A percentile compares a stretch with the other conserved stretches of the same genome.
phyloP scores from a whole-genome alignment of 2,329 filamentous ascomycete species.

The Epichloe aotearoae region DNA sequence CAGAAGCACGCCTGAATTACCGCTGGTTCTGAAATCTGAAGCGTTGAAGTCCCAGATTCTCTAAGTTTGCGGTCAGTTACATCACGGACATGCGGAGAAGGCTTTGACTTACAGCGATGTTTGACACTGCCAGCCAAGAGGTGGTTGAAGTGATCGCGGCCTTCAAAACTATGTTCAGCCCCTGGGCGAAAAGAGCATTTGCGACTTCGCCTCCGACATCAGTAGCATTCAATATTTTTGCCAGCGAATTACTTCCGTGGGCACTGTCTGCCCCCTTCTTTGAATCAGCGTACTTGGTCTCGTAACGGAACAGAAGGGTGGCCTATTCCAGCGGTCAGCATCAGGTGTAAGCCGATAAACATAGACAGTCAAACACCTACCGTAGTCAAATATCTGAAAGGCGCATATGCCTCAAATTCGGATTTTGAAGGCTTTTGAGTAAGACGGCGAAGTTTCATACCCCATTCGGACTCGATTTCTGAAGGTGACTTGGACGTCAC shows the following conservation, averaged over 20 bases:
- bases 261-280: not conserved
- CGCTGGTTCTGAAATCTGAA: conserved; percentile 7
- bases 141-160: conserved; percentile 11
- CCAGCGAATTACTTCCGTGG: not conserved
- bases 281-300: not conserved
- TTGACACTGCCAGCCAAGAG: conserved; percentile 13
- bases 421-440: not conserved
- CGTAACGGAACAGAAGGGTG: conserved; percentile 7
- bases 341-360: not conserved
- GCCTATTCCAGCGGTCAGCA: not conserved
- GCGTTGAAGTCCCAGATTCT: conserved; percentile 16
- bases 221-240: conserved; percentile 1
- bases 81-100: not conserved
- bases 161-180: conserved; percentile 11
- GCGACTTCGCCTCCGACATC: conserved; percentile 11
- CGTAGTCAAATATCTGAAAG: conserved; percentile 5
- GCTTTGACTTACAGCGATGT: conserved; percentile 12
- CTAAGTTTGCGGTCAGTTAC: conserved; percentile 7
- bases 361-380: not conserved
- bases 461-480: conserved; percentile 5
- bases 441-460: not conserved
- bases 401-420: not conserved
- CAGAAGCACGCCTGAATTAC: conserved; percentile 14
- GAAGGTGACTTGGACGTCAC: conserved; percentile 7
- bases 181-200: conserved; percentile 10